A percentile compares a stretch with the other conserved stretches of the same genome.
These are phyloP conservation scores for Alternaria consortialis DNA, from an alignment of 2,329 filamentous ascomycete species.

Conservation along the genomic window DNA sequence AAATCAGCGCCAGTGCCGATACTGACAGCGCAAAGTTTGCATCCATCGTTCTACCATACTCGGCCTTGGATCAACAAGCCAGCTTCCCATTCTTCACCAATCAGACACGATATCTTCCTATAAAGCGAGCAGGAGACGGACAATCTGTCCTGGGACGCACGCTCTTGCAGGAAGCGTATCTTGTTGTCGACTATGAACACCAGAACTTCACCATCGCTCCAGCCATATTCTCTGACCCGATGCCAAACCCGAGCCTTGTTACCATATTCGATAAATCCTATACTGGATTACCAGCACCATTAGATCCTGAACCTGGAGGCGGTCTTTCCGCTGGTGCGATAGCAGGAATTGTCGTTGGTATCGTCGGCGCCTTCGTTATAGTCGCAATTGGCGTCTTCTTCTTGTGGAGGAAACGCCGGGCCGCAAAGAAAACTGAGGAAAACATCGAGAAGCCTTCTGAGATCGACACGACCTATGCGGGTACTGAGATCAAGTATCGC, in stretches of 20 bases:
- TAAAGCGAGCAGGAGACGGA: slow-evolving; percentile 38
- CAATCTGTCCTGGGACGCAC: slow-evolving; percentile 44
- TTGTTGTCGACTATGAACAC: slow-evolving; percentile 50
- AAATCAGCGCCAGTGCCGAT: slow-evolving; percentile 24
- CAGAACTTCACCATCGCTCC: slow-evolving; percentile 46
- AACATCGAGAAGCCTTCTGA: slow-evolving; percentile 30
- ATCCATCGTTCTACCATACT: slow-evolving; percentile 41
- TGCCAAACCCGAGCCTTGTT: slow-evolving; percentile 30
- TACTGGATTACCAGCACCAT: slow-evolving; percentile 4
- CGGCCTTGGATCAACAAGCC: slow-evolving; percentile 36
- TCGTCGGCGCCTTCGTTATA: slow-evolving; percentile 37
- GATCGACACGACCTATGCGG: slow-evolving; percentile 41
- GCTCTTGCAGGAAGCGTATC: slow-evolving; percentile 51
- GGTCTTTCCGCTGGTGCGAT: slow-evolving; percentile 42
- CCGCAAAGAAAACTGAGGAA: slow-evolving; percentile 12
- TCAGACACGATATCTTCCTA: slow-evolving; percentile 42
- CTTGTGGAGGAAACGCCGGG: slow-evolving; percentile 37
- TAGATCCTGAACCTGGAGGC: slow-evolving; percentile 5
- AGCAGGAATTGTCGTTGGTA: slow-evolving; percentile 47
- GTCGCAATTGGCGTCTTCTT: slow-evolving; percentile 38
- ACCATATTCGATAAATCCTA: slow-evolving; percentile 37
- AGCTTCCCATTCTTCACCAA: slow-evolving; percentile 17
- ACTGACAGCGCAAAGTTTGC: slow-evolving; percentile 17
- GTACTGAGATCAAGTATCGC: slow-evolving; percentile 41
- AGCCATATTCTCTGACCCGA: slow-evolving; percentile 32